These are phyloP conservation scores for Protomyces macrosporus DNA, from an alignment of 1,139 yeast genomes.

Conservation along the genomic window DNA sequence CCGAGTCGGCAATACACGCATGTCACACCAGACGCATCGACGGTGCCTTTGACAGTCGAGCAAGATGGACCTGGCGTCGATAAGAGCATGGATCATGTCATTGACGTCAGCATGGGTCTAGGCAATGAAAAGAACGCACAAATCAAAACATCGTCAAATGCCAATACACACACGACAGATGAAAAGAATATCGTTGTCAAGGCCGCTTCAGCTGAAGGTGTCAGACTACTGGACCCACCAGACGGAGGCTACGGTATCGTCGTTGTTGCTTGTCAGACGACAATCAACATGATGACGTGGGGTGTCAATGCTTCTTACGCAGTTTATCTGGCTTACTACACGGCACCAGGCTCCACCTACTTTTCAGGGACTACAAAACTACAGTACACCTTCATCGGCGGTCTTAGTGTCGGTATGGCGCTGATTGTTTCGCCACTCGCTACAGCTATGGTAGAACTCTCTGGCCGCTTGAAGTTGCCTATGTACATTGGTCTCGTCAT, in stretches of 20 bases:
- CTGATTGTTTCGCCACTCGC: slow-evolving; percentile 56
- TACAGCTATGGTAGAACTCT: slow-evolving; percentile 35
- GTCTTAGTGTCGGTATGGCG: slow-evolving; percentile 55
- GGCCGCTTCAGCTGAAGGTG: too few relatives aligned
- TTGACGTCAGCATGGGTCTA: too few relatives aligned
- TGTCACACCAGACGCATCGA: neutral
- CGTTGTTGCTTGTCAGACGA: slow-evolving; percentile 51
- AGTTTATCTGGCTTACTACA: slow-evolving; percentile 57
- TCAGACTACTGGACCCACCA: slow-evolving; percentile 42
- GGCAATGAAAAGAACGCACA: too few relatives aligned
- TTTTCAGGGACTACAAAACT: slow-evolving; percentile 56
- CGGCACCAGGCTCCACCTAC: slow-evolving; percentile 40
- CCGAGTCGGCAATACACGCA: too few relatives aligned
- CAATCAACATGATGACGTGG: slow-evolving; percentile 61
- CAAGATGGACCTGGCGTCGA: neutral
- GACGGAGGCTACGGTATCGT: slow-evolving; percentile 74
- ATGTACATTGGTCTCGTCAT: slow-evolving; percentile 49
- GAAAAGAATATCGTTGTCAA: too few relatives aligned
- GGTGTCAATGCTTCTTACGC: slow-evolving; percentile 70
- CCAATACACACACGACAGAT: too few relatives aligned
- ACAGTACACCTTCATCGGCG: slow-evolving; percentile 67
- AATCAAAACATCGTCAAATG: too few relatives aligned
- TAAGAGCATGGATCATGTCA: too few relatives aligned
- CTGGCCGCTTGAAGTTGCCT: slow-evolving; percentile 19
- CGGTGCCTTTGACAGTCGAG: neutral